These are phyloP conservation scores for Penicillium crystallinum DNA, from an alignment of 495 filamentous ascomycete species.

Conservation along the genomic window DNA sequence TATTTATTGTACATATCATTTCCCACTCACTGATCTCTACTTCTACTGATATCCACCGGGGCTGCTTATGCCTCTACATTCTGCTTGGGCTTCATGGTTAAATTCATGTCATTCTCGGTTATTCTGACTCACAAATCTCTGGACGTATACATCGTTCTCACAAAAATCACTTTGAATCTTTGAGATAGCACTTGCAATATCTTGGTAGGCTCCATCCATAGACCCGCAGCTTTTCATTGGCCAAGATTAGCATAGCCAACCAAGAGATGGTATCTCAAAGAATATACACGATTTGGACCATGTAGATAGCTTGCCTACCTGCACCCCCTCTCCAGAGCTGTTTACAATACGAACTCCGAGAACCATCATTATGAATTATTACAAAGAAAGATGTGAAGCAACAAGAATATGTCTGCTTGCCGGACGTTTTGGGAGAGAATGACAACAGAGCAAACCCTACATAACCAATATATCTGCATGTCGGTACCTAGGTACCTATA, in stretches of 20 bases:
- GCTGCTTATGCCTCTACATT: not conserved
- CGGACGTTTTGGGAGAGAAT: too few relatives aligned
- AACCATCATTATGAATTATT: too few relatives aligned
- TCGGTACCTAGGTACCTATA: too few relatives aligned
- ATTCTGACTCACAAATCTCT: not conserved
- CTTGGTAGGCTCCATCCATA: not conserved
- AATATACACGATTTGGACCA: too few relatives aligned
- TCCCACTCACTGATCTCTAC: not conserved
- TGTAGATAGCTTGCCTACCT: too few relatives aligned
- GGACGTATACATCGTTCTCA: not conserved
- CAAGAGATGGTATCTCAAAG: not conserved
- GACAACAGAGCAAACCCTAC: too few relatives aligned
- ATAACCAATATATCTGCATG: too few relatives aligned
- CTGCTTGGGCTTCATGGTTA: not conserved
- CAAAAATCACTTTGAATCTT: not conserved
- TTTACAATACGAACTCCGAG: too few relatives aligned
- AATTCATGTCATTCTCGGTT: not conserved
- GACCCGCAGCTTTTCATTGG: not conserved
- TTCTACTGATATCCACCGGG: conserved; percentile 5
- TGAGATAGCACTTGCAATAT: not conserved
- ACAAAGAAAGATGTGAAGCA: too few relatives aligned
- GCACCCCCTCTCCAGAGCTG: too few relatives aligned
- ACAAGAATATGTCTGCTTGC: too few relatives aligned
- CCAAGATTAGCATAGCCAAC: not conserved
- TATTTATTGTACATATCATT: conserved; percentile 10